Evolutionary conservation across 2,329 filamentous ascomycete genomes (phyloP).

Genomic region (Sporothrix inflata): DNA sequence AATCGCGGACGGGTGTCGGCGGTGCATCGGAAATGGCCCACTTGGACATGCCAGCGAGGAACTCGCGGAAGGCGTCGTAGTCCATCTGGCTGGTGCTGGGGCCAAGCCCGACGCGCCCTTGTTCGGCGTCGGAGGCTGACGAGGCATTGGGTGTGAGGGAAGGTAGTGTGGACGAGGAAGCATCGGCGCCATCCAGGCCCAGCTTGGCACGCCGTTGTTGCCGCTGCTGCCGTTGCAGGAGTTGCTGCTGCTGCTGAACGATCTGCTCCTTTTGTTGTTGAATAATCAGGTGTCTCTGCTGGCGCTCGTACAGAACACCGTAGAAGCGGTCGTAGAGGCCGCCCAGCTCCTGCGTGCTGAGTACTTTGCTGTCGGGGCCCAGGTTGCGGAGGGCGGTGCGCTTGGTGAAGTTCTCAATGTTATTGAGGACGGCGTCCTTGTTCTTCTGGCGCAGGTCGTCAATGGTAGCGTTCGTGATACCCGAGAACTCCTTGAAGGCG

Average conservation of each 20-base stretch:
- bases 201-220: constrained; percentile 44
- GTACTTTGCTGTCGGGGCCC: constrained; percentile 90
- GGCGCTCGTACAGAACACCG: constrained; percentile 84
- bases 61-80: constrained; percentile 94
- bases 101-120: constrained; percentile 83
- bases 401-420: constrained; percentile 97
- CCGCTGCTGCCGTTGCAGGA: constrained; percentile 72
- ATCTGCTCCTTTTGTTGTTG: constrained; percentile 72
- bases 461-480: constrained; percentile 91
- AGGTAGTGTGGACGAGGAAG: neutral
- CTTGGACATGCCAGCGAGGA: constrained; percentile 83
- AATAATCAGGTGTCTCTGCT: constrained; percentile 77
- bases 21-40: constrained; percentile 93
- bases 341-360: constrained; percentile 83
- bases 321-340: constrained; percentile 95
- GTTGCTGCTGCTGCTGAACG: constrained; percentile 72
- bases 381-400: constrained; percentile 94
- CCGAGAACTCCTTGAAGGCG: constrained; percentile 96
- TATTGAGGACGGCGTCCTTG: constrained; percentile 90
- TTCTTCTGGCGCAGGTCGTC: constrained; percentile 88
- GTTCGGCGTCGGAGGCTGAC: constrained; percentile 64
- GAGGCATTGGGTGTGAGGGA: neutral
- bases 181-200: constrained; percentile 39
- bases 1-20: constrained; percentile 55
- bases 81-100: constrained; percentile 94